Percentiles rank a stretch among this genome's conserved stretches.
phyloP scores from a whole-genome alignment of 1,139 yeast species.

The Suhomyces bribrorum region DNA sequence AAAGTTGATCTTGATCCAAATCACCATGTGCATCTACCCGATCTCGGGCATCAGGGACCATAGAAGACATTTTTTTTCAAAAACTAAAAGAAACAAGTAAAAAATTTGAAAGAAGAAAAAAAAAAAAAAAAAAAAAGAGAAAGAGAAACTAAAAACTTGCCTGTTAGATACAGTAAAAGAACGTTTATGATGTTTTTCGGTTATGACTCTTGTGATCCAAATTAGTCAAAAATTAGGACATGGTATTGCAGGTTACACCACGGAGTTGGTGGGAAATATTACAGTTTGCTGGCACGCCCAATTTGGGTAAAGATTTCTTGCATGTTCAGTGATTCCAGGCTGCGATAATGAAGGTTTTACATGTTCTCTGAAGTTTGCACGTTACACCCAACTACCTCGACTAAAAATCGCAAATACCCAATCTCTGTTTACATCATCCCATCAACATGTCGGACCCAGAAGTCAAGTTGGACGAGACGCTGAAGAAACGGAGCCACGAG shows the following conservation, averaged over 20 bases:
- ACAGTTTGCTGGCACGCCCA: not conserved
- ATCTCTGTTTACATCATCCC: not conserved
- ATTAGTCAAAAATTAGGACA: too few species aligned
- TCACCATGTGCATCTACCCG: constrained; percentile 38
- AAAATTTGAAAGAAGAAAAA: too few species aligned
- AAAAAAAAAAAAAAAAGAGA: not conserved
- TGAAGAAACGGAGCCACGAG: constrained; percentile 6
- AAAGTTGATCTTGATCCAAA: constrained; percentile 33
- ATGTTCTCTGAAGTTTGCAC: constrained; percentile 6
- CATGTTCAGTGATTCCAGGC: not conserved
- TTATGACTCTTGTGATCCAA: too few species aligned
- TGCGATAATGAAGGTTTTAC: constrained; percentile 1
- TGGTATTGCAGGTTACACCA: not conserved
- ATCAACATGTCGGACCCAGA: constrained; percentile 10
- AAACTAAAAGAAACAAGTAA: not conserved
- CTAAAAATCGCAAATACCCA: constrained; percentile 7
- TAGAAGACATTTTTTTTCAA: constrained; percentile 26
- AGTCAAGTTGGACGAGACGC: constrained; percentile 5
- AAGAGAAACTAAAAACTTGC: too few species aligned
- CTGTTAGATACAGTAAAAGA: too few species aligned
- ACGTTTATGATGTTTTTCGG: too few species aligned
- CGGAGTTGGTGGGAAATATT: not conserved
- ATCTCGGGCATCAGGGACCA: constrained; percentile 35
- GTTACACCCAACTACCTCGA: constrained; percentile 6
- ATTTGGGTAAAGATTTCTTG: not conserved